Evolutionary conservation across 208 protist genomes (phyloP).

Genomic region (Crithidia brevicula): DNA sequence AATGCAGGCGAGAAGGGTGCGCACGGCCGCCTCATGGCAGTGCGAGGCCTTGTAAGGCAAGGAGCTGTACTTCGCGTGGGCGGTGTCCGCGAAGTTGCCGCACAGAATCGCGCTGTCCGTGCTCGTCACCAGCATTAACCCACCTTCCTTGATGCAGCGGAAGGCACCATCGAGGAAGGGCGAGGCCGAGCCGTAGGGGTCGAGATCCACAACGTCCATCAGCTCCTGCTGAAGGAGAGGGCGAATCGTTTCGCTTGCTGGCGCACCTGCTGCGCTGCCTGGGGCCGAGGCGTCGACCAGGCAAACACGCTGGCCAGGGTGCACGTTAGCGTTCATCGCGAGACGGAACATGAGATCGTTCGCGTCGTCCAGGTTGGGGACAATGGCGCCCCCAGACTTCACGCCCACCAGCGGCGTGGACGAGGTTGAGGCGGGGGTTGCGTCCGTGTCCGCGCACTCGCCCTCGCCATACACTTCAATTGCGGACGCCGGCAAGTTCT

Average conservation of each 20-base stretch:
- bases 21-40: constrained; percentile 96
- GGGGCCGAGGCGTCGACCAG: constrained; percentile 5
- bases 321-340: constrained; percentile 57
- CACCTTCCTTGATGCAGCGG: constrained; percentile 95
- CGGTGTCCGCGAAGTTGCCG: constrained; percentile 97
- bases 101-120: constrained; percentile 98
- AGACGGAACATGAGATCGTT: constrained; percentile 91
- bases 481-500: constrained; percentile 77
- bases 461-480: constrained; percentile 35
- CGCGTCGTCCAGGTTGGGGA: constrained; percentile 95
- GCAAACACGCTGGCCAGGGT: constrained; percentile 55
- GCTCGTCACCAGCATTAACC: constrained; percentile 98
- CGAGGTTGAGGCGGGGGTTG: neutral
- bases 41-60: constrained; percentile 89
- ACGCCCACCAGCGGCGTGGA: constrained; percentile 24
- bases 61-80: constrained; percentile 98
- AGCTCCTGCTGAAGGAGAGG: constrained; percentile 84
- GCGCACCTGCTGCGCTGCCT: neutral
- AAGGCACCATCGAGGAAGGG: constrained; percentile 98
- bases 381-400: constrained; percentile 62
- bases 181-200: constrained; percentile 98
- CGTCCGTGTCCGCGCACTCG: neutral
- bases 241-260: neutral
- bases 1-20: constrained; percentile 95
- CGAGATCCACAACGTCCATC: constrained; percentile 99